These are phyloP conservation scores for Chytriomyces sp. DNA, from an alignment of 192 early-diverging fungal genomes.

Conservation along the genomic window DNA sequence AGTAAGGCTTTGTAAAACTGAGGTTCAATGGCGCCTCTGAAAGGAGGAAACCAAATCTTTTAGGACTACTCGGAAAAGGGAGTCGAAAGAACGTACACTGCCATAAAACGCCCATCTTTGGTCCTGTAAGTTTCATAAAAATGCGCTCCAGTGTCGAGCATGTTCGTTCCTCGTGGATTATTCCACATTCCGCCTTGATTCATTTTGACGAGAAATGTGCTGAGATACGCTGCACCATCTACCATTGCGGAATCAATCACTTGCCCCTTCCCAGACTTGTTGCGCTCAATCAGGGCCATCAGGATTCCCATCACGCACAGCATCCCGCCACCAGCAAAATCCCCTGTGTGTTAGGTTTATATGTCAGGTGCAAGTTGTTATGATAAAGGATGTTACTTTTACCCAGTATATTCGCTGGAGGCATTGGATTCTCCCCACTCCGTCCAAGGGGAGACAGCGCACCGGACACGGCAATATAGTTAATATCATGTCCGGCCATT, in stretches of 20 bases:
- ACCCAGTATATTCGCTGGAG: constrained; percentile 36
- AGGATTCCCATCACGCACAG: constrained; percentile 69
- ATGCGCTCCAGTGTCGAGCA: constrained; percentile 70
- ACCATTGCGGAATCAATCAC: constrained; percentile 68
- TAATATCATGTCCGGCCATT: constrained; percentile 59
- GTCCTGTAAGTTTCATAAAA: constrained; percentile 74
- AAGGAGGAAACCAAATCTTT: constrained; percentile 18
- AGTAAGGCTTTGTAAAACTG: constrained; percentile 67
- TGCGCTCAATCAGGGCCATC: constrained; percentile 65
- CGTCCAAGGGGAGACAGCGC: constrained; percentile 54
- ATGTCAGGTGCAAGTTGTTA: neutral
- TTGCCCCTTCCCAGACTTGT: constrained; percentile 66
- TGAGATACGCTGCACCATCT: constrained; percentile 61
- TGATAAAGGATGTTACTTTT: constrained; percentile 23
- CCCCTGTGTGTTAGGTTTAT: constrained; percentile 45
- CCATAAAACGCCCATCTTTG: constrained; percentile 68
- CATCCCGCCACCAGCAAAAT: constrained; percentile 73
- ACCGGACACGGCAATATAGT: constrained; percentile 71
- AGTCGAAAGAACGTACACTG: constrained; percentile 50
- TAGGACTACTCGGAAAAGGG: neutral
- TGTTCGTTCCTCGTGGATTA: constrained; percentile 60
- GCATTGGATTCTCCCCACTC: neutral
- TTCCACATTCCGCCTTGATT: constrained; percentile 57
- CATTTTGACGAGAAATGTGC: constrained; percentile 69
- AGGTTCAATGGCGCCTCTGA: constrained; percentile 63